Evolutionary conservation across 768 basidiomycete genomes (phyloP), one percentile per base, ranked within the genome.

Genomic region (Pulveroboletus sp.): DNA sequence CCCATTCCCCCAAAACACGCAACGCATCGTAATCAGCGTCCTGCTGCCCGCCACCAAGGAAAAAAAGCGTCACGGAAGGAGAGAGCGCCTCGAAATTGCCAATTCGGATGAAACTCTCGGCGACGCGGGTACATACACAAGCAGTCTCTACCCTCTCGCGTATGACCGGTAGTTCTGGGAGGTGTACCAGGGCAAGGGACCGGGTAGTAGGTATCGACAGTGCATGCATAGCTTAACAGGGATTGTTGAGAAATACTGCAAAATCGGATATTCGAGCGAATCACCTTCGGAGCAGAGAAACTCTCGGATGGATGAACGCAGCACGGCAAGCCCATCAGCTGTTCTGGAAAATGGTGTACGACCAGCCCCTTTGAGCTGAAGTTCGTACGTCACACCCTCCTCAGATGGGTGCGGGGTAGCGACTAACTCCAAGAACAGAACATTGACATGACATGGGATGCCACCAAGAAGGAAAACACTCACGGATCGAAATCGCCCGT

Each of bases 321-420:
- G 69, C 3, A 97, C 95, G 1, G 96, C 96, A 15, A 99, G 76
- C 0, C 96, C 96, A 66, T 98, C 96, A 4, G 96, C 95, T 45
- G 76, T 79, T 24, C 96, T 79, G 0, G 91, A 89, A 71, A 94
- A 98, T 0, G 96, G 94, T 1, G 95, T 98, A 10, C 96, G 77
- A 0, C 96, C 96, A 0, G 86, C 81, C 1, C 96, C 96, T 66
- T 98, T 99, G 57, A 99, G 79, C 67, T 98, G 96, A 8, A 99
- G 75, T 61, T 99, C 96, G 59, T 84, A 87, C 0, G 72, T 71
- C 5, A 74, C 60, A 15, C 78, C 71, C 2, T 78, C 75, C 39
- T 81, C 73, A 7, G 70, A 63, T 0, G 84, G 83, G 51, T 89
- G 83, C 0, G 86, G 82, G 0, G 90, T 91, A n/a, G 83, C 83